Conservation (phyloP, 2,329 filamentous ascomycete genomes). For the Colletotrichum costaricense region DNA sequence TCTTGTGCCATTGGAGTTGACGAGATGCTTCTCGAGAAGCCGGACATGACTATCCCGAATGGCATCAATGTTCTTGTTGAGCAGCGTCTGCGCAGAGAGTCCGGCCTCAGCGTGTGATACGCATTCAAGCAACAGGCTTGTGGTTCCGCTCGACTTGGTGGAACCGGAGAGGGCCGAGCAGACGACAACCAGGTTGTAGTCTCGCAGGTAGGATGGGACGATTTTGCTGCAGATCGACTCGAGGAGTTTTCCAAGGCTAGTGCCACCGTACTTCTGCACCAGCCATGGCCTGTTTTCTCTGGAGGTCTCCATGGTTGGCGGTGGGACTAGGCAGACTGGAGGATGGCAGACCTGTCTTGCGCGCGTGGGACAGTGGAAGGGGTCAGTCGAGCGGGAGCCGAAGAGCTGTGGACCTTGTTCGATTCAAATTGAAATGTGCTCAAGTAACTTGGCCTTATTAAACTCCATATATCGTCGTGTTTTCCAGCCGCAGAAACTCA, state of each 20-base stretch:
- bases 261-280: slow-evolving; percentile 95
- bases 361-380: not conserved
- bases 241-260: slow-evolving; percentile 93
- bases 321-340: not conserved
- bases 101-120: slow-evolving; percentile 38
- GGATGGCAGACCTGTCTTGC: not conserved
- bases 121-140: slow-evolving; percentile 75
- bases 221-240: slow-evolving; percentile 62
- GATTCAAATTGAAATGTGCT: not conserved
- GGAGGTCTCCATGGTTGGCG: slow-evolving; percentile 40
- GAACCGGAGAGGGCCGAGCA: slow-evolving; percentile 95
- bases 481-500: not conserved
- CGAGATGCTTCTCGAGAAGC: slow-evolving; percentile 54
- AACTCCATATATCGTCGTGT: slow-evolving; percentile 13
- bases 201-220: slow-evolving; percentile 38
- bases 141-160: slow-evolving; percentile 94
- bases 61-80: slow-evolving; percentile 28
- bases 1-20: slow-evolving; percentile 80
- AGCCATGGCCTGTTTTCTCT: slow-evolving; percentile 72
- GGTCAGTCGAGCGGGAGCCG: not conserved
- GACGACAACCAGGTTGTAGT: slow-evolving; percentile 87
- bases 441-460: not conserved
- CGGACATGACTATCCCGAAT: slow-evolving; percentile 18
- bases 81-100: slow-evolving; percentile 51
- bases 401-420: not conserved